Conservation (phyloP, 441 rosid genomes). For the Mallotus repandus region DNA sequence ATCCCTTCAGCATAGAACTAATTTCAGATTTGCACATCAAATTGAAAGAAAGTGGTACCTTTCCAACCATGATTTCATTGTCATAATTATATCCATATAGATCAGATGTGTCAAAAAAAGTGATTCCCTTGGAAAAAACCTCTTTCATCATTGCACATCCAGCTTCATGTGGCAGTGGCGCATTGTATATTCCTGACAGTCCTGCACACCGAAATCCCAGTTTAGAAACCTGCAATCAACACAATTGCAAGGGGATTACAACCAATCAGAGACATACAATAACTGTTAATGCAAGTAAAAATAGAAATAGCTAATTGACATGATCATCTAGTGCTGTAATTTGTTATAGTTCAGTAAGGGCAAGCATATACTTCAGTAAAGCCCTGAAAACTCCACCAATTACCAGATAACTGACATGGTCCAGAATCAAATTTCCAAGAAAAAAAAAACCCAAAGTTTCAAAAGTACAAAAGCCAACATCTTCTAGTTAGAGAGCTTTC, state of each 20-base stretch:
- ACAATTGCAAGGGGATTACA: neutral
- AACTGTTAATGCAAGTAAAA: neutral
- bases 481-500: no score
- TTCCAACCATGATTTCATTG: constrained; percentile 51
- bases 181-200: constrained; percentile 40
- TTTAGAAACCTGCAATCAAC: constrained; percentile 39
- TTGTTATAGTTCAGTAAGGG: no score
- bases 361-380: no score
- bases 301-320: neutral
- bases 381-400: no score
- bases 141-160: constrained; percentile 40
- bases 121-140: constrained; percentile 39
- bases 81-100: constrained; percentile 37
- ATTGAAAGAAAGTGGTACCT: constrained; percentile 20
- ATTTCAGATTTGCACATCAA: neutral
- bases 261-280: neutral
- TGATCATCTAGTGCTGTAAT: no score
- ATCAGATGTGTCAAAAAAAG: constrained; percentile 53
- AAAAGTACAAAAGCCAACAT: neutral
- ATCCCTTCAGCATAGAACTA: no score
- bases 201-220: constrained; percentile 51
- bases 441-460: no score
- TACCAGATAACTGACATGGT: no score
- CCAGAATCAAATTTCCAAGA: no score
- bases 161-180: constrained; percentile 46